Conservation (phyloP, 2,329 filamentous ascomycete species). For the Penicillium sp. region DNA sequence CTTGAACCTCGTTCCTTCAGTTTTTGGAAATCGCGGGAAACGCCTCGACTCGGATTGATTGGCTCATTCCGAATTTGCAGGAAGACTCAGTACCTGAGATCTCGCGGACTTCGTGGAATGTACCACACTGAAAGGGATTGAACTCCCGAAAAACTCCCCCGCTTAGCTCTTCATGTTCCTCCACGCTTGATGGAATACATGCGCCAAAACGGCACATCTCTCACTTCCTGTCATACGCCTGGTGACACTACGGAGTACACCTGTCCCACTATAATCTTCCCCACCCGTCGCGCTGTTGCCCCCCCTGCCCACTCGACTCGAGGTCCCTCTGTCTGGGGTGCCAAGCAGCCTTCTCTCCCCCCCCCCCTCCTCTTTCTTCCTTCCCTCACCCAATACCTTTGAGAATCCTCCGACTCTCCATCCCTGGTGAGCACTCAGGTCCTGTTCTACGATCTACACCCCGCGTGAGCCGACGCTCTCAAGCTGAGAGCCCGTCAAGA, state of each 20-base stretch:
- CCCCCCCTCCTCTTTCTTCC: conserved; percentile 1
- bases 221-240: conserved; percentile 12
- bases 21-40: conserved; percentile 1
- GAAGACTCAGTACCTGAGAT: not conserved
- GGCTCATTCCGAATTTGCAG: not conserved
- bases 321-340: conserved; percentile 2
- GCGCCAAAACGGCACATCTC: not conserved
- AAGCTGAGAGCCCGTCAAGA: conserved; percentile 12
- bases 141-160: not conserved
- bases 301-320: conserved; percentile 15
- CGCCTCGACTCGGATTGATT: not conserved
- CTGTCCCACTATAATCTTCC: conserved; percentile 23
- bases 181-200: not conserved
- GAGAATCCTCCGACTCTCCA: not conserved
- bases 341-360: not conserved
- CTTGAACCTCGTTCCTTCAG: conserved; percentile 2
- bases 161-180: not conserved
- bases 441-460: not conserved
- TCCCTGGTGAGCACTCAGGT: not conserved
- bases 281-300: conserved; percentile 17
- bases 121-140: not conserved
- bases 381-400: not conserved
- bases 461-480: conserved; percentile 4
- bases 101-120: not conserved
- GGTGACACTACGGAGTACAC: conserved; percentile 11